Base-by-base conservation (phyloP, 192 early-diverging fungal species). In the Backusella australiensis region DNA sequence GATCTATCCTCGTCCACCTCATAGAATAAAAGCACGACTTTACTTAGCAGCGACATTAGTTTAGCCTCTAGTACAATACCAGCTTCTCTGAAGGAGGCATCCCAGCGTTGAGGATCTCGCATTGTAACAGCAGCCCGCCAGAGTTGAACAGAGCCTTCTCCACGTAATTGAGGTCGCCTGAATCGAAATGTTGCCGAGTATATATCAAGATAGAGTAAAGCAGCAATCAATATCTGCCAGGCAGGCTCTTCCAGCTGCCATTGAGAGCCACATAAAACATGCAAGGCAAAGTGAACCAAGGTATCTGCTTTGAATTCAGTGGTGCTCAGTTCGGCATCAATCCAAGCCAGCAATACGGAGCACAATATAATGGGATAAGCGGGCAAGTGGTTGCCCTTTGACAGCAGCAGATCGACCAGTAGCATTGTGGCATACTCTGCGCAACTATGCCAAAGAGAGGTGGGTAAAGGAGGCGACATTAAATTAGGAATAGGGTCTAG, bases 191-290 rank as follows among this genome's bases (percentile, higher is more conserved):
- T 77, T 26, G 69, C 52, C 1, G 44, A 34, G n/a, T 70, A 46
- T 29, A 77, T 70, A 72, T 77, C 76, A n/a, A 77, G 41, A 63
- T 77, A 77, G 2, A 77, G 19, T 8, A 77, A 36, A 21, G 70
- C 19, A 0, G 69, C 70, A 32, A 70, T 53, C 49, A 77, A 32
- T n/a, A 39, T 21, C 41, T 63, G 75, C 67, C 69, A 71, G 14
- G 44, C 19, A 11, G 72, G 23, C 6, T 71, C 41, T 49, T 71
- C 26, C 5, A 32, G 11, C 19, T 46, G 6, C 38, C 39, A 66
- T 5, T 67, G 41, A 46, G 59, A 65, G 6, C 21, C 26, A 34
- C 59, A 75, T 6, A 75, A 26, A 21, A 67, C 14, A 5, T 65
- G 63, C n/a, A 75, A 35, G 6, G 63, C 41, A 44, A 75, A 41